Percentiles rank a stretch among this genome's conserved stretches.
These are phyloP conservation scores for Allantophomopsis lycopodina DNA, from an alignment of 2,329 filamentous ascomycete genomes.

Conservation along the genomic window DNA sequence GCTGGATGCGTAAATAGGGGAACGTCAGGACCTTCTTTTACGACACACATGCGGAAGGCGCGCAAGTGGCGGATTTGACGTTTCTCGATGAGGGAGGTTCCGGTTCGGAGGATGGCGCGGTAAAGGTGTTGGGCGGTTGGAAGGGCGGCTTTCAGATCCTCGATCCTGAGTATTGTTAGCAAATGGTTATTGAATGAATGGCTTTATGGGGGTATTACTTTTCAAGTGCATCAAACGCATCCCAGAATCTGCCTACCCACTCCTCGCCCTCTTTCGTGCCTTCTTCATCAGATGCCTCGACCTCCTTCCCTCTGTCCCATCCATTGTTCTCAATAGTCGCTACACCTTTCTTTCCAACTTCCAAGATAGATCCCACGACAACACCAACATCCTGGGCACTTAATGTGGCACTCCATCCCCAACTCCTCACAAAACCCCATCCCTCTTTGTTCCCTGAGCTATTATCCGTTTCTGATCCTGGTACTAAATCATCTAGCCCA, in stretches of 20 bases:
- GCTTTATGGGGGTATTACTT: conserved; percentile 31
- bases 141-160: conserved; percentile 62
- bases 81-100: conserved; percentile 83
- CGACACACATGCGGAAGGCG: conserved; percentile 87
- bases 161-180: conserved; percentile 43
- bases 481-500: conserved; percentile 86
- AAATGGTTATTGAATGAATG: conserved; percentile 20
- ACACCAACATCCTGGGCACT: conserved; percentile 92
- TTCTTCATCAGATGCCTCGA: conserved; percentile 28
- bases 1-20: conserved; percentile 86
- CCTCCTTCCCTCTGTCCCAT: conserved; percentile 20
- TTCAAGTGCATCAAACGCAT: conserved; percentile 58
- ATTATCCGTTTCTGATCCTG: conserved; percentile 59
- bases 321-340: conserved; percentile 11
- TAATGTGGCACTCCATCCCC: conserved; percentile 93
- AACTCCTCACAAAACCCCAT: conserved; percentile 94
- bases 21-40: conserved; percentile 89
- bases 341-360: conserved; percentile 55
- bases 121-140: conserved; percentile 80
- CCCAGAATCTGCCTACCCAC: conserved; percentile 56
- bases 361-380: conserved; percentile 79
- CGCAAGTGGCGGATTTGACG: conserved; percentile 85
- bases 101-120: conserved; percentile 84
- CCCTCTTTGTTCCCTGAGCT: conserved; percentile 69
- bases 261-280: conserved; percentile 40